These are phyloP conservation scores for Yarrowia keelungensis DNA, from an alignment of 805 yeast species.

Conservation along the genomic window DNA sequence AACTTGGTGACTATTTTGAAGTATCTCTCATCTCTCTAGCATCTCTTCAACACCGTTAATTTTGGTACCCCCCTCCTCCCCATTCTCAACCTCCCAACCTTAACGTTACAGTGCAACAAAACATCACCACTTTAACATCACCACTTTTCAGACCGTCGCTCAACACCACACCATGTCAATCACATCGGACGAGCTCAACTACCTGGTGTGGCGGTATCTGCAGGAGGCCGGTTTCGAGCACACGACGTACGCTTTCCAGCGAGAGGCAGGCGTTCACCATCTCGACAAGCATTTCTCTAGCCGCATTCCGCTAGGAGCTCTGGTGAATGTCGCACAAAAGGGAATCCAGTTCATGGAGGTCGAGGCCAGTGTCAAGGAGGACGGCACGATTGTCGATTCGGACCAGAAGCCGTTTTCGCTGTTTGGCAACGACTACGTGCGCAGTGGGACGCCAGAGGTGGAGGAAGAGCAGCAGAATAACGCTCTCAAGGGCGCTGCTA, in stretches of 20 bases:
- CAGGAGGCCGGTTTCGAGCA: constrained; percentile 76
- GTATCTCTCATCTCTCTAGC: neutral
- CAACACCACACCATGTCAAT: constrained; percentile 64
- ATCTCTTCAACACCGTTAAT: no score
- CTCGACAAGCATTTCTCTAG: constrained; percentile 60
- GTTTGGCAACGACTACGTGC: constrained; percentile 42
- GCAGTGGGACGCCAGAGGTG: constrained; percentile 22
- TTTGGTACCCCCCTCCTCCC: no score
- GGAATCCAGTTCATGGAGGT: constrained; percentile 82
- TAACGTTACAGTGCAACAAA: constrained; percentile 12
- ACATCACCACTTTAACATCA: constrained; percentile 36
- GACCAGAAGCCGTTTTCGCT: constrained; percentile 43
- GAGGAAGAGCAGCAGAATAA: neutral
- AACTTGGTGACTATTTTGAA: neutral
- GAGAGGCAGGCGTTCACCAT: constrained; percentile 68
- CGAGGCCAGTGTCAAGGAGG: constrained; percentile 60
- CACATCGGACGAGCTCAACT: constrained; percentile 83
- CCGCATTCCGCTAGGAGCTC: constrained; percentile 74
- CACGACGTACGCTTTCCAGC: constrained; percentile 79
- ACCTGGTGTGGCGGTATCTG: constrained; percentile 88
- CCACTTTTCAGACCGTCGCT: constrained; percentile 4
- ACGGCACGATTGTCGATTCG: constrained; percentile 48
- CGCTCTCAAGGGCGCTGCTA: constrained; percentile 10
- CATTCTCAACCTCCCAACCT: constrained; percentile 6
- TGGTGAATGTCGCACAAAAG: constrained; percentile 82